Evolutionary conservation across 2,329 filamentous ascomycete species (phyloP).

Genomic region (Claviceps monticola): DNA sequence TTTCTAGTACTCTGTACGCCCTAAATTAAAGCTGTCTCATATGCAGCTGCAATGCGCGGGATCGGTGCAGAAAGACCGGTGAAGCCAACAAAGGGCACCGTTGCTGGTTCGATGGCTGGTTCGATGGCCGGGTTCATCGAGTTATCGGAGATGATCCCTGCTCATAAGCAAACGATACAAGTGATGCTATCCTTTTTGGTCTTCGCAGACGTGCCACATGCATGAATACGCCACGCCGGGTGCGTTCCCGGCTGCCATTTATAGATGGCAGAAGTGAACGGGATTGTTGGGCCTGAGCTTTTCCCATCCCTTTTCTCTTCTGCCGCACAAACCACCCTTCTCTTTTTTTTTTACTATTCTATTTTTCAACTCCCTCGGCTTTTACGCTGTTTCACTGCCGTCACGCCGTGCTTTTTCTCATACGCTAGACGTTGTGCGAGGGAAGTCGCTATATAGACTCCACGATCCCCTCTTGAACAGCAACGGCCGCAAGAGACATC

Average conservation of each 20-base stretch:
- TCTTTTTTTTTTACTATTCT: not conserved
- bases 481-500: too few relatives aligned
- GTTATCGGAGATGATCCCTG: too few relatives aligned
- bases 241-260: not conserved
- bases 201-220: not conserved
- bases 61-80: too few relatives aligned
- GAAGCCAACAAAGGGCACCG: too few relatives aligned
- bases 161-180: too few relatives aligned
- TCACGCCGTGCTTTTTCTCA: not conserved
- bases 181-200: not conserved
- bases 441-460: not conserved
- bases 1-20: too few relatives aligned
- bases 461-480: too few relatives aligned
- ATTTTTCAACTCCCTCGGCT: not conserved
- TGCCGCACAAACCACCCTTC: not conserved
- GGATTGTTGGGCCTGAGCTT: not conserved
- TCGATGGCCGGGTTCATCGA: too few relatives aligned
- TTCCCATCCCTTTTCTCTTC: not conserved
- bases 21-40: too few relatives aligned
- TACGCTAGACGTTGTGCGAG: not conserved
- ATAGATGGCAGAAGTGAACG: not conserved
- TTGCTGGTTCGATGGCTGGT: too few relatives aligned
- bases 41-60: too few relatives aligned
- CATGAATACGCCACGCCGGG: not conserved
- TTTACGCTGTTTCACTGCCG: too few relatives aligned